Evolutionary conservation across 768 basidiomycete genomes (phyloP).

Genomic region (Lepiota brunneoincarnata): DNA sequence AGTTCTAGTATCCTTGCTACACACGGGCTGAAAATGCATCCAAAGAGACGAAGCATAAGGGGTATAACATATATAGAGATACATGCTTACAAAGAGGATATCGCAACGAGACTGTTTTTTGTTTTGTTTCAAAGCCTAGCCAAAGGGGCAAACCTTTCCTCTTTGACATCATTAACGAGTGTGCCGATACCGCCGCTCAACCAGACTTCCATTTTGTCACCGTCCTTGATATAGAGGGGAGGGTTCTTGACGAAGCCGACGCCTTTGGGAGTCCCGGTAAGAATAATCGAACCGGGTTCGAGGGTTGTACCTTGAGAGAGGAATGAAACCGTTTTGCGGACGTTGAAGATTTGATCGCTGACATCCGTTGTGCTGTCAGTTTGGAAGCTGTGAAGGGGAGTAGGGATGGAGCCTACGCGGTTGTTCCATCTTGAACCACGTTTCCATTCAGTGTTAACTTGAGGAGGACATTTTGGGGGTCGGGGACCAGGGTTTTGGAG

Average conservation of each 20-base stretch:
- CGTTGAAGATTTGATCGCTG: conserved; percentile 81
- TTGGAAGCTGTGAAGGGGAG: not conserved
- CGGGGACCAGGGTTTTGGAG: conserved; percentile 55
- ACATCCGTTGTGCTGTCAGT: not conserved
- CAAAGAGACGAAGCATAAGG: too few species aligned
- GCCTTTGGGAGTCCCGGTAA: conserved; percentile 81
- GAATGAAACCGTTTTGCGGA: conserved; percentile 74
- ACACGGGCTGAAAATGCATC: too few species aligned
- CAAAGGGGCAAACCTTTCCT: conserved; percentile 39
- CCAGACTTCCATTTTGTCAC: conserved; percentile 69
- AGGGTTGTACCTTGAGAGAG: conserved; percentile 85
- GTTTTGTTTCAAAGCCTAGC: conserved; percentile 8
- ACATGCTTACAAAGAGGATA: not conserved
- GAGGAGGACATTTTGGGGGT: conserved; percentile 65
- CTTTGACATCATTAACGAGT: conserved; percentile 72
- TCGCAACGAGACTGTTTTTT: not conserved
- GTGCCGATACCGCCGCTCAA: conserved; percentile 76
- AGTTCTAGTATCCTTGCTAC: too few species aligned
- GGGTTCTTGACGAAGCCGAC: conserved; percentile 79
- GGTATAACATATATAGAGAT: too few species aligned
- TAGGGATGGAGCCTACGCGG: conserved; percentile 51
- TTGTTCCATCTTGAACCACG: conserved; percentile 71
- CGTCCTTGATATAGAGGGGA: conserved; percentile 65
- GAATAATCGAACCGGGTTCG: conserved; percentile 75
- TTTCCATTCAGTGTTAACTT: conserved; percentile 66